Percentiles rank a stretch among this genome's conserved stretches.
phyloP scores from a whole-genome alignment of 2,329 filamentous ascomycete genomes.

The Penicillium sp. region DNA sequence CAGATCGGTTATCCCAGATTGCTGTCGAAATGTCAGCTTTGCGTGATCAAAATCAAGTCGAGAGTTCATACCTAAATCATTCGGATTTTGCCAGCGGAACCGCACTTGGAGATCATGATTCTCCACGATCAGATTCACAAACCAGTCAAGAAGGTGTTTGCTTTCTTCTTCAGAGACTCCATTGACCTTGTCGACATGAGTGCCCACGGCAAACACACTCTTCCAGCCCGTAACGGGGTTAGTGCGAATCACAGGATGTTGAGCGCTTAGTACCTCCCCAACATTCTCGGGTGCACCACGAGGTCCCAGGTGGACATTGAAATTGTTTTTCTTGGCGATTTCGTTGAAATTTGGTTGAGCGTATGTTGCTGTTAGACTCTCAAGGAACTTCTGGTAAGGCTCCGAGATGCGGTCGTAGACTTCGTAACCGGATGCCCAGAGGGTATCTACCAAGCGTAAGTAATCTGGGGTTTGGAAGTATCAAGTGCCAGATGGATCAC shows the following conservation, averaged over 20 bases:
- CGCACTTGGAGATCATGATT: conserved; percentile 47
- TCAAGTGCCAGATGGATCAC: background rate
- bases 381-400: conserved; percentile 41
- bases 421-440: conserved; percentile 48
- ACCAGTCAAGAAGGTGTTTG: conserved; percentile 34
- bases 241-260: conserved; percentile 51
- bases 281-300: conserved; percentile 59
- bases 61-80: conserved; percentile 41
- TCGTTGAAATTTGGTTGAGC: conserved; percentile 33
- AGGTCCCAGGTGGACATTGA: conserved; percentile 30
- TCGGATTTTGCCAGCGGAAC: conserved; percentile 38
- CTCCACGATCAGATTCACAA: conserved; percentile 39
- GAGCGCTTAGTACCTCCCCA: conserved; percentile 52
- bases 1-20: conserved; percentile 62
- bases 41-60: background rate
- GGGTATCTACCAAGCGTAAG: conserved; percentile 33
- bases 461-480: background rate
- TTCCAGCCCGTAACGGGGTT: conserved; percentile 51
- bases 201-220: conserved; percentile 36
- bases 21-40: conserved; percentile 33
- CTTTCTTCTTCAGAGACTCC: conserved; percentile 35
- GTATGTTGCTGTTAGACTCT: conserved; percentile 42
- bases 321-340: conserved; percentile 31
- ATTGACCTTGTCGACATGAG: conserved; percentile 31
- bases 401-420: conserved; percentile 44